Conservation (phyloP, 2,329 filamentous ascomycete species). For the Aspergillus clavatus region DNA sequence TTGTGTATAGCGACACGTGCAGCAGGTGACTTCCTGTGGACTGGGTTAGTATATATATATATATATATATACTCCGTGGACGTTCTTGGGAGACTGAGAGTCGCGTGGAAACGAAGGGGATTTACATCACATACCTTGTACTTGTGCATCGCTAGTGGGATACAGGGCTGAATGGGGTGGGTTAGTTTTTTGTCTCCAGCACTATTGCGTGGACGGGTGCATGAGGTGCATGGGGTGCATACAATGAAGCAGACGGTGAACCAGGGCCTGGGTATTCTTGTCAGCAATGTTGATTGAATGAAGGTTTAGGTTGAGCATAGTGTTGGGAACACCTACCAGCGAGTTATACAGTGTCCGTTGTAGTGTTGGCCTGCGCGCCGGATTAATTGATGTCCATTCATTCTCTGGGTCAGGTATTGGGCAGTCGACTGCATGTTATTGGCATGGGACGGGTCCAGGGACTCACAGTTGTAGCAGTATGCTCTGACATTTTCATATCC, state of each 20-base stretch:
- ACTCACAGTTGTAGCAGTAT: conserved; percentile 44
- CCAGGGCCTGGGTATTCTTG: conserved; percentile 32
- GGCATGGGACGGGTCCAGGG: neutral
- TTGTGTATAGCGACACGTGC: conserved; percentile 36
- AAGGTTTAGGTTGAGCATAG: conserved; percentile 8
- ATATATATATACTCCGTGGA: conserved; percentile 10
- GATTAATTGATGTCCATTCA: neutral
- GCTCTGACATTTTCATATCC: conserved; percentile 45
- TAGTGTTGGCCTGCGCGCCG: conserved; percentile 36
- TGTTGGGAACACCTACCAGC: too few relatives aligned
- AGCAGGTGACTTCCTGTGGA: conserved; percentile 37
- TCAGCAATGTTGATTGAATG: neutral
- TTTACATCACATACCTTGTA: conserved; percentile 36
- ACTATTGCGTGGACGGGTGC: too few relatives aligned
- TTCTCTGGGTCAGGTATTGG: neutral
- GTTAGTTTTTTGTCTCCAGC: neutral
- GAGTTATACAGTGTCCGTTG: conserved; percentile 41
- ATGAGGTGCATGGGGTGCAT: conserved; percentile 9
- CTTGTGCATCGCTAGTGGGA: conserved; percentile 37
- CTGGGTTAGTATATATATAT: too few relatives aligned
- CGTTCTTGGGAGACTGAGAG: neutral
- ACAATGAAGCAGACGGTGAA: conserved; percentile 45
- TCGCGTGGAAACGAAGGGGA: neutral
- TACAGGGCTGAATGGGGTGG: conserved; percentile 31
- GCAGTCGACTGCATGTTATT: too few relatives aligned